Base-by-base conservation (phyloP, 108 stramenopile genomes). In the Thalassiosira profunda region DNA sequence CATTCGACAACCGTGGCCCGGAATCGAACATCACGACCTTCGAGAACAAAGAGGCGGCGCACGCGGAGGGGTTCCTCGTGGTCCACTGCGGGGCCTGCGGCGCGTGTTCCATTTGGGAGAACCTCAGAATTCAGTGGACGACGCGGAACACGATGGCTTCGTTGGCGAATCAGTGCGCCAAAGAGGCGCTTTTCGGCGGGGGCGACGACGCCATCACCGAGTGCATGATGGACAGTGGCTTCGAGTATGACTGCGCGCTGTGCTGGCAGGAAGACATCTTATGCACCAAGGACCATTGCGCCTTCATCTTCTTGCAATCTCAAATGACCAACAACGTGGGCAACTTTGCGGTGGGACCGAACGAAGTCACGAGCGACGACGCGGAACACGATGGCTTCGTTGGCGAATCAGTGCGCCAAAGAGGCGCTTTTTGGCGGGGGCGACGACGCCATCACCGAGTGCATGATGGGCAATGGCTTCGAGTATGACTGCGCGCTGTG, bases 261-360 rank as follows among this genome's bases (percentile, higher is more conserved):
- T 85, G 84, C 53, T 85, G 84, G 84, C 74, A 76, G 54, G 71
- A 66, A 49, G 84, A 85, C 47, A 66, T 81, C 53, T 36, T 81
- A 0, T 85, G 84, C 25, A 80, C 84, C n/a, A 78, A 63, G 55
- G 60, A 74, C 11, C 61, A 85, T 37, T 85, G 84, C 40, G 64
- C 76, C 3, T 81, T 74, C 36, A 79, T 85, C 29, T 85, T 75
- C 54, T 56, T 85, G 14, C 84, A 85, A 67, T 35, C 63, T 20
- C 61, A 68, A 48, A 72, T 82, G 51, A 82, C 74, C 5, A 82
- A 81, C 46, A 74, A 61, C 26, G 60, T 79, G 25, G 65, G 41
- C 0, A 75, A 82, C 47, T 85, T 79, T 63, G 70, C 72, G 1
- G 84, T 85, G 10, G 77, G 78, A 0, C 46, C 35, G 14, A 40